Percentiles rank a stretch among this genome's conserved stretches.
phyloP scores from a whole-genome alignment of 805 yeast genomes.

The Alloascoidea hylecoeti region DNA sequence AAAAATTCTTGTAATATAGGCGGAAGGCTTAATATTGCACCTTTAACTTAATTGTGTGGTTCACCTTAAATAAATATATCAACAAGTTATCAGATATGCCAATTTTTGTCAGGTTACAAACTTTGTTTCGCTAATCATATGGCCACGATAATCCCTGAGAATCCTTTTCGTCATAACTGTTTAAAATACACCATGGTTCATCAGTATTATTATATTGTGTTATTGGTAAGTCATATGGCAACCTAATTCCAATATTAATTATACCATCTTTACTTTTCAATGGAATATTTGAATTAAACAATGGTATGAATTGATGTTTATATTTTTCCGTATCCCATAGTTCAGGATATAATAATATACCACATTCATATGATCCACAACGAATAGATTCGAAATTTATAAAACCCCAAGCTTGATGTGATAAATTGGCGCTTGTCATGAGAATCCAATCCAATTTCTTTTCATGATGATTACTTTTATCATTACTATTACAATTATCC shows the following conservation, averaged over 20 bases:
- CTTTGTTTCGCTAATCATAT: no score
- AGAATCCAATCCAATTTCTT: conserved; percentile 49
- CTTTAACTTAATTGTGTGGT: no score
- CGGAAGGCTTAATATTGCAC: no score
- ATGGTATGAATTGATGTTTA: neutral
- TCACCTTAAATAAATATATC: no score
- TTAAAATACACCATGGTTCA: neutral
- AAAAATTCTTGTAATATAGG: no score
- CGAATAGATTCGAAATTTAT: conserved; percentile 13
- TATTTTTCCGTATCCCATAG: conserved; percentile 7
- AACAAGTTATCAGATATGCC: no score
- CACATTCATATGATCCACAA: conserved; percentile 36
- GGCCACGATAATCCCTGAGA: neutral
- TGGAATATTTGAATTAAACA: neutral
- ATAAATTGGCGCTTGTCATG: conserved; percentile 62
- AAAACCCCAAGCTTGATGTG: conserved; percentile 74
- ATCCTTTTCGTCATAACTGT: neutral
- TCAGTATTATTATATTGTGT: neutral
- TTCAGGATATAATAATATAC: conserved; percentile 29
- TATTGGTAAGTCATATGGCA: neutral
- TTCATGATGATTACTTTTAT: conserved; percentile 14
- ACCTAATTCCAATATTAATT: neutral
- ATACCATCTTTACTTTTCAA: neutral
- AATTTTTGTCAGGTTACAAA: no score
- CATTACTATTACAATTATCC: conserved; percentile 15